Evolutionary conservation across 2,329 filamentous ascomycete genomes (phyloP).

Genomic region (Cladosporium sp.): DNA sequence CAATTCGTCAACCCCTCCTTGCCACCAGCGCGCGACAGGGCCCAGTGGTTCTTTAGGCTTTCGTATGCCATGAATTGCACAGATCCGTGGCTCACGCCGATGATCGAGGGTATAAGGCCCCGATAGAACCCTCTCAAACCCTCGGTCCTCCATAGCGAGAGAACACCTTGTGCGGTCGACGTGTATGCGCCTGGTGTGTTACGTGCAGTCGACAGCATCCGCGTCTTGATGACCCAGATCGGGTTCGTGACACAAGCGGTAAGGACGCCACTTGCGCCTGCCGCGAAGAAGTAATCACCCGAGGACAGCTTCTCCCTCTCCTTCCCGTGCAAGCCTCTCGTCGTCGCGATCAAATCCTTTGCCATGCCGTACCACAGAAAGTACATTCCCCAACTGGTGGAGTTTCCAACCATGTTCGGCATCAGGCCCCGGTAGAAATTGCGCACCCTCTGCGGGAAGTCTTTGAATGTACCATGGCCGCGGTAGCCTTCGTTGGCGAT

Average conservation of each 20-base stretch:
- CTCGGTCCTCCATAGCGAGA: conserved; percentile 67
- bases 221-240: conserved; percentile 97
- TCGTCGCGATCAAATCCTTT: conserved; percentile 53
- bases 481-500: conserved; percentile 29
- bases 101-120: conserved; percentile 75
- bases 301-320: conserved; percentile 51
- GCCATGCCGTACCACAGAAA: conserved; percentile 72
- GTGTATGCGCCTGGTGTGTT: conserved; percentile 75
- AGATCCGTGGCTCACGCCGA: conserved; percentile 88
- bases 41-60: conserved; percentile 63
- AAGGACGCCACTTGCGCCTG: conserved; percentile 66
- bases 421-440: conserved; percentile 87
- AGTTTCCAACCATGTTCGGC: conserved; percentile 89
- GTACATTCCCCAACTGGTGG: conserved; percentile 85
- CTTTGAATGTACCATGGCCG: conserved; percentile 1
- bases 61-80: conserved; percentile 98
- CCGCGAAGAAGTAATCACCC: conserved; percentile 78
- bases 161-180: conserved; percentile 70
- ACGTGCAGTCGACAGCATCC: conserved; percentile 86
- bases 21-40: conserved; percentile 38
- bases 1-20: conserved; percentile 61
- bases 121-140: conserved; percentile 82
- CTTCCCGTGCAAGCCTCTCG: conserved; percentile 32
- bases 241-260: conserved; percentile 88
- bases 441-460: conserved; percentile 23